A percentile compares a stretch with the other conserved stretches of the same genome.
Conservation (phyloP, 78 protist species). For the Dictyostelium citrinum region DNA sequence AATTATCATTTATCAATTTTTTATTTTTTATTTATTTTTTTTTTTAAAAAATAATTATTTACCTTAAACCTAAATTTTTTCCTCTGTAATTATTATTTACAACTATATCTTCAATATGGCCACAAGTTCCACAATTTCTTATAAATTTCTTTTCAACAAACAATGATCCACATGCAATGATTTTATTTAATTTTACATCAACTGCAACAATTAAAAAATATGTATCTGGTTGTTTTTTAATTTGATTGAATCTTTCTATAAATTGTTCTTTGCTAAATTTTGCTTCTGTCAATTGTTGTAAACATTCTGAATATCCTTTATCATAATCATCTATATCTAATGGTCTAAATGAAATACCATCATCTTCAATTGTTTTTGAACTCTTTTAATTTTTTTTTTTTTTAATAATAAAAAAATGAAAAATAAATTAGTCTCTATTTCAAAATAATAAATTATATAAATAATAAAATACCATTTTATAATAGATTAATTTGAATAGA, state of each 20-base stretch:
- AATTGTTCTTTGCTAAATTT: conserved; percentile 35
- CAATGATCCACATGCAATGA: conserved; percentile 80
- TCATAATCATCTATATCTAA: conserved; percentile 38
- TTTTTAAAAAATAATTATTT: no score
- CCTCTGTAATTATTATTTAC: conserved; percentile 75
- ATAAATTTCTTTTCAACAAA: conserved; percentile 83
- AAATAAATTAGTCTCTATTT: not conserved
- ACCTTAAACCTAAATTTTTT: conserved; percentile 65
- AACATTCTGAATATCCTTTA: conserved; percentile 34
- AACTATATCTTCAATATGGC: conserved; percentile 91
- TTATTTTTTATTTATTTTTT: no score
- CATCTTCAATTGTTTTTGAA: not conserved
- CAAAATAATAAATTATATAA: no score
- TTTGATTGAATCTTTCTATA: conserved; percentile 16
- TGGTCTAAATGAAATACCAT: conserved; percentile 26
- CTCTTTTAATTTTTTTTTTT: not conserved
- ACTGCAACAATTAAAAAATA: conserved; percentile 78
- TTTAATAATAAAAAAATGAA: not conserved
- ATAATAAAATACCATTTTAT: no score
- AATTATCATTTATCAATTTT: no score
- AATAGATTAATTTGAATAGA: no score
- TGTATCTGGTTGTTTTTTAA: conserved; percentile 2
- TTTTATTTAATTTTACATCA: conserved; percentile 14
- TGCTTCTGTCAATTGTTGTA: conserved; percentile 59
- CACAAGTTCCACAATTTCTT: conserved; percentile 65